Evolutionary conservation across 495 filamentous ascomycete genomes (phyloP), one percentile per base, ranked within the genome.

Genomic region (Trichocladium uniseriatum): DNA sequence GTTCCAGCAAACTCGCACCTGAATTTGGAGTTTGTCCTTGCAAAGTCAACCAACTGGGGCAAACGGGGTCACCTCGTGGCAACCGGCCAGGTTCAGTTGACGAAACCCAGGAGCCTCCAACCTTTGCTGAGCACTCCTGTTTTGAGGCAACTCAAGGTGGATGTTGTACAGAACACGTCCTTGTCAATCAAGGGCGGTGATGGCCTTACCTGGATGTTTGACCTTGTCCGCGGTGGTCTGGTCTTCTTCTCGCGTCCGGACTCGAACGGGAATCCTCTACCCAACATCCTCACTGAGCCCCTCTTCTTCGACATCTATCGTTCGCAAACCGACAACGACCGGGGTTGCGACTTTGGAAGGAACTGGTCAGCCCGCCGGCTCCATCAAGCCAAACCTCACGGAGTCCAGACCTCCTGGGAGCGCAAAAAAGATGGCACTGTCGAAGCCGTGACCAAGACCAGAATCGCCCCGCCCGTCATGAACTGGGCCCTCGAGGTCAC

Each of bases 311-410:
- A 64, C 34, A 69, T 79, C 54, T 76, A 78, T 60, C 72, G 76
- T 24, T 64, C 77, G 0, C 75, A 73, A 20, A 87, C 83, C 5
- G 78, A 84, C 61, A 86, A 86, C 61, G 83, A 87, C 54, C 65
- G 68, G 8, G 69, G 77, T 1, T 64, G 66, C 11, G 61, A 65
- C 11, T 68, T 69, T 54, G 72, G 70, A 4, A 53, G 64, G 29
- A 61, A 70, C 45, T 77, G 74, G 74, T 45, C 48, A 16, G 58
- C 64, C 18, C 50, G 51, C 1, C 60, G 67, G 0, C 51, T 77
- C 0, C 64, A 72, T 49, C 66, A 73, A 44, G 67, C 72, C 42
- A 69, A 69, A 41, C 49, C 63, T 28, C 67, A 73, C 37, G 62
- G 75, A n/a, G 60, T 61, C 18, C 56, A 66, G 40, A 58, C 74